Evolutionary conservation across 208 protist genomes (phyloP), one percentile per base, ranked within the genome.

Genomic region (Acanthamoeba triangularis): DNA sequence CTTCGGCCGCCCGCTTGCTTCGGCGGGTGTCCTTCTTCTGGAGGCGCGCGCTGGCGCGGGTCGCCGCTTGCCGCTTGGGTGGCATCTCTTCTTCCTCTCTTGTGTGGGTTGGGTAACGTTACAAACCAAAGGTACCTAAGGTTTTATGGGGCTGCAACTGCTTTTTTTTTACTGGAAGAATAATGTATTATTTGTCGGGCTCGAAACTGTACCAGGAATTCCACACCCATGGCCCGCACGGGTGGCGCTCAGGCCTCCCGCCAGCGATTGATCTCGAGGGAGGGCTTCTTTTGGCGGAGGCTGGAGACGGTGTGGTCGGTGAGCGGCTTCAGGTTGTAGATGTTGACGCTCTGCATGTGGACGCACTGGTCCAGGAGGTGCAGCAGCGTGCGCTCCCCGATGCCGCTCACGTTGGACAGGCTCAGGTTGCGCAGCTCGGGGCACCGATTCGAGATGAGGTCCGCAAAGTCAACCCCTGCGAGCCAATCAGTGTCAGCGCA

Each of bases 351-450:
- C 49, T 88, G 28, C 80, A 88, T 1, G 80, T 88, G 28, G 33
- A 88, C 80, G 28, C 80, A 88, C n/a, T 63, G 44, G 37, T 88
- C 80, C 23, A 88, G 80, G 23, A 88, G 49, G 7, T 30, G 25
- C 80, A 54, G 52, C 80, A 88, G 30, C 49, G 80, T 41, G 6
- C 80, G 80, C 20, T 88, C 80, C 5, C 80, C 80, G 33, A 88
- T 35, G 2, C 80, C 80, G 44, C 28, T 23, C 18, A 63, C 49
- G 30, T 41, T 25, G 28, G 80, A 0, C 41, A 88, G 37, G 49
- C 30, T 25, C 80, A 88, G n/a, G 5, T 23, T 54, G n/a, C 80
- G 41, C 80, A 88, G n/a, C 80, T 88, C 80, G 16, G 80, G 80
- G 20, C 80, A 88, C 80, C 80, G 41, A 35, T 63, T 63, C 28